Evolutionary conservation across 495 filamentous ascomycete species (phyloP).

Genomic region (Evernia prunastri): DNA sequence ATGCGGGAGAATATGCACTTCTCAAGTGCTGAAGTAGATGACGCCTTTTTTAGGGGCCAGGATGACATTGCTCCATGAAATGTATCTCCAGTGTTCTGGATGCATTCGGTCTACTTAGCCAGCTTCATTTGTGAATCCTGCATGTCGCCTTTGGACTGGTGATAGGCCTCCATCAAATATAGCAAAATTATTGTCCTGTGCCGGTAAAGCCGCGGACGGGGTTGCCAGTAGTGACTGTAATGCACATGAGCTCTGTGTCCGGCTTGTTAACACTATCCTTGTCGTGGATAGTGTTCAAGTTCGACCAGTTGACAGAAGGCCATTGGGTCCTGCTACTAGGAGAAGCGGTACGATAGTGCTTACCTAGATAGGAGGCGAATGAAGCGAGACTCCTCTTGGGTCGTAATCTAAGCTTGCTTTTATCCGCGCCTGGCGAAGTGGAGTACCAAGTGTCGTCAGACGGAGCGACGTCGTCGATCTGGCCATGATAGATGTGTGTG

Average conservation of each 20-base stretch:
- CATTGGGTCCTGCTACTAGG: neutral
- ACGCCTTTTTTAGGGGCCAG: neutral
- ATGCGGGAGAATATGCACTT: neutral
- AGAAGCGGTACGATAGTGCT: neutral
- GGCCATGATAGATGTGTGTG: neutral
- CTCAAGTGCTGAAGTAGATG: neutral
- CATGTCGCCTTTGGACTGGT: slow-evolving; percentile 5
- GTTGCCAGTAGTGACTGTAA: slow-evolving; percentile 9
- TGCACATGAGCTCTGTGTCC: slow-evolving; percentile 12
- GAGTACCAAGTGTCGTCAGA: slow-evolving; percentile 5
- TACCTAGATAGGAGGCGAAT: slow-evolving; percentile 13
- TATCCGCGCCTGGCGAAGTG: neutral
- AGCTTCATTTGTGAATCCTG: neutral
- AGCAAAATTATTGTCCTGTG: slow-evolving; percentile 17
- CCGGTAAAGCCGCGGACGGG: slow-evolving; percentile 11
- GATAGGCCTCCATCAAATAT: slow-evolving; percentile 14
- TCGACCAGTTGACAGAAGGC: slow-evolving; percentile 7
- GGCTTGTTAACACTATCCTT: slow-evolving; percentile 14
- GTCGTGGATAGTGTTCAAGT: neutral
- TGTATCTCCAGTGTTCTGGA: neutral
- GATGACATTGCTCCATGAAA: neutral
- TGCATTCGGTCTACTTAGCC: neutral
- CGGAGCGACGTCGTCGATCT: neutral
- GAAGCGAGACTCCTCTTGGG: slow-evolving; percentile 15
- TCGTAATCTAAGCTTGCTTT: neutral